phyloP scores from a whole-genome alignment of 371 early-diverging fungal species.

The Mucor lusitanicus region DNA sequence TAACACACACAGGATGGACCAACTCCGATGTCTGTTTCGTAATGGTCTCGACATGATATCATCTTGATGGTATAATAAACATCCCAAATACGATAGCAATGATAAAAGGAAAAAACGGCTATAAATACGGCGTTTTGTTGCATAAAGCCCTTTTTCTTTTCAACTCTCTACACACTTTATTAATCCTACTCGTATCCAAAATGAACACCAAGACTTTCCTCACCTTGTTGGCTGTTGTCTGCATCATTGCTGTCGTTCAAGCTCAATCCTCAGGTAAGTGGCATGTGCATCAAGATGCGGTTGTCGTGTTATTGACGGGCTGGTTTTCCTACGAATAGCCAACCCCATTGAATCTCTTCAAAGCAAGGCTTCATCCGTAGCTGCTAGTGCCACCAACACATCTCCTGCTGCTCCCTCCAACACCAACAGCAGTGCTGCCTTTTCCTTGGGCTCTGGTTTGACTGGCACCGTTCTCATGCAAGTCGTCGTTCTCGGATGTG shows the following conservation, averaged over 20 bases:
- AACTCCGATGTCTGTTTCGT: neutral
- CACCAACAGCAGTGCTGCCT: slow-evolving; percentile 11
- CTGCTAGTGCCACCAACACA: slow-evolving; percentile 22
- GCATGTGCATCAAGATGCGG: neutral
- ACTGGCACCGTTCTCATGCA: slow-evolving; percentile 12
- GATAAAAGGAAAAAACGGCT: neutral
- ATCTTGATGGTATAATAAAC: slow-evolving; percentile 5
- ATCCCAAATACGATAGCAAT: neutral
- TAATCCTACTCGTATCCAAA: neutral
- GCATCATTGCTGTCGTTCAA: slow-evolving; percentile 18
- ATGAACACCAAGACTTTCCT: slow-evolving; percentile 29
- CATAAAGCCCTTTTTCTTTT: neutral
- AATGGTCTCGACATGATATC: slow-evolving; percentile 4
- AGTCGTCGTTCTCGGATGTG: slow-evolving; percentile 3
- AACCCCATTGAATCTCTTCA: slow-evolving; percentile 26
- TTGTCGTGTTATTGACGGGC: neutral
- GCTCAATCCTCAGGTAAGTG: slow-evolving; percentile 18
- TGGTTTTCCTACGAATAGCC: neutral
- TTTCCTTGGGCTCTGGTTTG: slow-evolving; percentile 10
- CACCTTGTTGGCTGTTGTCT: slow-evolving; percentile 16
- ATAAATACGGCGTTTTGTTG: neutral
- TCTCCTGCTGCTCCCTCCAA: slow-evolving; percentile 17
- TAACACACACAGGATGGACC: neutral
- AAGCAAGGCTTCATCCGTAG: slow-evolving; percentile 20
- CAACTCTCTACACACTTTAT: neutral